These are phyloP conservation scores for Alternaria dauci DNA, from an alignment of 2,329 filamentous ascomycete genomes.

Conservation along the genomic window DNA sequence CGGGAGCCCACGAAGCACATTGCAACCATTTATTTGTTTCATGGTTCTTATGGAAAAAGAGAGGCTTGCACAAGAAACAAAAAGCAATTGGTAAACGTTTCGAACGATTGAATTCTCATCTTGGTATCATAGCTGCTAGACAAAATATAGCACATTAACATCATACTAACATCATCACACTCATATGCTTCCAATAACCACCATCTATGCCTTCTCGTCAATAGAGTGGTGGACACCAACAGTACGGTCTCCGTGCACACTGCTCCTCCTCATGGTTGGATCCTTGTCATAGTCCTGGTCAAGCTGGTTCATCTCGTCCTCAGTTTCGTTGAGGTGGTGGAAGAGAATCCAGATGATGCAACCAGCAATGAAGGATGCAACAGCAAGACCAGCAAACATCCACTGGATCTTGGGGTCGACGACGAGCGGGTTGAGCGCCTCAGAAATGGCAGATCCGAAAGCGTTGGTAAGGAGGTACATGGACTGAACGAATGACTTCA, in stretches of 20 bases:
- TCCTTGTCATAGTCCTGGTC: conserved; percentile 47
- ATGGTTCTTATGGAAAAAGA: not conserved
- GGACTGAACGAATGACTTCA: conserved; percentile 61
- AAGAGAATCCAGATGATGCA: conserved; percentile 50
- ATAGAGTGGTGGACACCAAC: conserved; percentile 29
- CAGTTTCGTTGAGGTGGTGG: conserved; percentile 49
- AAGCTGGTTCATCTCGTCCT: conserved; percentile 50
- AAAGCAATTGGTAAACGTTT: not conserved
- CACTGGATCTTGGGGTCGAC: conserved; percentile 72
- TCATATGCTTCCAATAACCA: not conserved
- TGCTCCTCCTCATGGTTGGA: conserved; percentile 35
- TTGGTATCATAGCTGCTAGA: conserved; percentile 15
- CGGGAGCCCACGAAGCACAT: not conserved
- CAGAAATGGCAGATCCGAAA: conserved; percentile 67
- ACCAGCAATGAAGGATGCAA: conserved; percentile 42
- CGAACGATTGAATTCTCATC: conserved; percentile 10
- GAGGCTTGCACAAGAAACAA: not conserved
- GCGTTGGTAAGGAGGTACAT: conserved; percentile 69
- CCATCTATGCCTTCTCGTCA: conserved; percentile 24
- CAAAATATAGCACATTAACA: conserved; percentile 9
- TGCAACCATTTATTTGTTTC: not conserved
- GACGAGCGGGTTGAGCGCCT: conserved; percentile 68
- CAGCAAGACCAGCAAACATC: conserved; percentile 60
- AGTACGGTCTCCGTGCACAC: conserved; percentile 33
- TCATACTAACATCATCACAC: conserved; percentile 9